Percentiles rank a stretch among this genome's conserved stretches.
Conservation (phyloP, 305 asterid species). For the Solanum hybrid region DNA sequence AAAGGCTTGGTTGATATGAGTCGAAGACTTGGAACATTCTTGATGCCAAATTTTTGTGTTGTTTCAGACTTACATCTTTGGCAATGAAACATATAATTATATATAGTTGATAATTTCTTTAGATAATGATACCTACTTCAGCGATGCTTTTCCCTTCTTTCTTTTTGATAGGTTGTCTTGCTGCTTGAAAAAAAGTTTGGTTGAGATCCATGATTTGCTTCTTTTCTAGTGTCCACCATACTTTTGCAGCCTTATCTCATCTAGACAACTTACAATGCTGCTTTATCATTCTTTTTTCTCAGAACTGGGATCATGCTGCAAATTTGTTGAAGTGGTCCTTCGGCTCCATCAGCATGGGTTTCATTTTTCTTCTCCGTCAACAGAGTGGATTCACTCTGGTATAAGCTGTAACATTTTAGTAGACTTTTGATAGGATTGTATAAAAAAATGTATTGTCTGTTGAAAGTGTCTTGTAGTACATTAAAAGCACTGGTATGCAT, state of each 20-base stretch:
- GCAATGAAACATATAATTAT: background rate
- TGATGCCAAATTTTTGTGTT: background rate
- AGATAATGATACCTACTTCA: background rate
- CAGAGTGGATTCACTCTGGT: background rate
- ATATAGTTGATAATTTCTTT: background rate
- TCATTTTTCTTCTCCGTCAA: background rate
- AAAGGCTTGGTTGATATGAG: background rate
- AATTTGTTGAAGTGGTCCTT: background rate
- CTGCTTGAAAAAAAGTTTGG: background rate
- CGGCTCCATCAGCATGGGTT: background rate
- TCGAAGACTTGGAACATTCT: background rate
- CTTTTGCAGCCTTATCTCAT: background rate
- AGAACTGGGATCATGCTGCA: background rate
- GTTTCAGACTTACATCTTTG: background rate
- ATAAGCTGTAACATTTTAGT: background rate
- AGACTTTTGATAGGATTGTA: background rate
- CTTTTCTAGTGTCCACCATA: background rate
- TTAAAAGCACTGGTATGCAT: background rate
- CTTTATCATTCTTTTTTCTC: background rate
- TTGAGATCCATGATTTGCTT: background rate
- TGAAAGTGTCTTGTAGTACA: background rate
- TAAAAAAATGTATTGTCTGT: background rate
- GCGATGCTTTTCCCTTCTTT: background rate
- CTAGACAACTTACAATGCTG: background rate
- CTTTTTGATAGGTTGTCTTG: background rate